These are phyloP conservation scores for Pleurotus djamor DNA, from an alignment of 768 basidiomycete species.

Conservation along the genomic window DNA sequence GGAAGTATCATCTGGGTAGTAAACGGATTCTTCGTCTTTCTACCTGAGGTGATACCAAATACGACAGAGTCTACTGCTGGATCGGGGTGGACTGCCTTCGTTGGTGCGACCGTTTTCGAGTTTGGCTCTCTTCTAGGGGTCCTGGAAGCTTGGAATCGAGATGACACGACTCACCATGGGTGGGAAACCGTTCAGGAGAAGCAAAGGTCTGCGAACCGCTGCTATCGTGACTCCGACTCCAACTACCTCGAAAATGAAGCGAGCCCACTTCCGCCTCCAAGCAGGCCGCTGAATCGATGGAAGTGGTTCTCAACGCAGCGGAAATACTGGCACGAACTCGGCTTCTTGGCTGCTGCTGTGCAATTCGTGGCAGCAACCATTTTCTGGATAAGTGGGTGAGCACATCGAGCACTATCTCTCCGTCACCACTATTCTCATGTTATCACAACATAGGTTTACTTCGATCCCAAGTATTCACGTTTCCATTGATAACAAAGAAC, in stretches of 20 bases:
- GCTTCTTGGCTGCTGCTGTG: slow-evolving; percentile 45
- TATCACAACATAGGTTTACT: too few species aligned
- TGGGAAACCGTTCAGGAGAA: slow-evolving; percentile 22
- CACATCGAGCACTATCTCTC: too few species aligned
- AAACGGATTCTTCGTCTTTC: slow-evolving; percentile 54
- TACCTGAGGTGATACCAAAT: slow-evolving; percentile 25
- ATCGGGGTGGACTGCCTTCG: slow-evolving; percentile 46
- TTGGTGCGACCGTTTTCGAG: slow-evolving; percentile 62
- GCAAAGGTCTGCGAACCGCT: background rate
- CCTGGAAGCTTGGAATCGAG: slow-evolving; percentile 53
- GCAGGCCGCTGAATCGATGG: slow-evolving; percentile 20
- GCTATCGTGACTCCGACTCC: background rate
- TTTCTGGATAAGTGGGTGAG: slow-evolving; percentile 57
- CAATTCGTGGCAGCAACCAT: slow-evolving; percentile 57
- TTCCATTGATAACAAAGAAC: slow-evolving; percentile 21
- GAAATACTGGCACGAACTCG: slow-evolving; percentile 40
- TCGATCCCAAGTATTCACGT: slow-evolving; percentile 32
- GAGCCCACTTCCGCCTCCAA: background rate
- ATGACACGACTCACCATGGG: slow-evolving; percentile 35
- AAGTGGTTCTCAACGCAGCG: slow-evolving; percentile 34
- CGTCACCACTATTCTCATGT: too few species aligned
- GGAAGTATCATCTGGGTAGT: slow-evolving; percentile 52
- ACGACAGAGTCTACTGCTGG: background rate
- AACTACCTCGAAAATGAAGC: background rate
- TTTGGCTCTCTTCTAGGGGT: slow-evolving; percentile 51